Conservation (phyloP, 129 eudicot species). For the Saussurea involucrata region DNA sequence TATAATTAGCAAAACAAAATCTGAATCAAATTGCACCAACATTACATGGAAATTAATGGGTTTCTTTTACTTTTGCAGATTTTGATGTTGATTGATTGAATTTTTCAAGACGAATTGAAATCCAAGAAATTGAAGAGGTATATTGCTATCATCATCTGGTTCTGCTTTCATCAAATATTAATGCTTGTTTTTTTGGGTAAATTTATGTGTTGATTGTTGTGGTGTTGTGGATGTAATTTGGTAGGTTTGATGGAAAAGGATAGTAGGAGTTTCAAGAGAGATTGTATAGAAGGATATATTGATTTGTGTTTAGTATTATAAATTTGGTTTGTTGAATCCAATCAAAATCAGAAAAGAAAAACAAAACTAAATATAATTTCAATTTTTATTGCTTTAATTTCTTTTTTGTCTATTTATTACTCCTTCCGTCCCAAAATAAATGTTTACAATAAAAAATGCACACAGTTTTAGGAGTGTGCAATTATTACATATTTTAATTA, state of each 20-base stretch:
- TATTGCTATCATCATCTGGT: constrained; percentile 16
- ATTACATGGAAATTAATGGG: constrained; percentile 10
- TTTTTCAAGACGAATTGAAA: constrained; percentile 7
- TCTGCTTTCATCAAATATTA: constrained; percentile 9
- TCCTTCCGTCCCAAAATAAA: no score
- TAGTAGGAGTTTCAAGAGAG: constrained; percentile 50
- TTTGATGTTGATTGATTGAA: constrained; percentile 30
- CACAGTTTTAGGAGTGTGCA: no score
- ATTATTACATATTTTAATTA: no score
- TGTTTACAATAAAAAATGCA: no score
- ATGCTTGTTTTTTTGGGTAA: constrained; percentile 27
- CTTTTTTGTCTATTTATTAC: neutral
- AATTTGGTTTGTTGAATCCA: constrained; percentile 33
- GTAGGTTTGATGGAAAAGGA: constrained; percentile 59
- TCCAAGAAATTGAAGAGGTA: constrained; percentile 32
- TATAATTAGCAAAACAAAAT: constrained; percentile 23
- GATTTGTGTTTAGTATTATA: constrained; percentile 48
- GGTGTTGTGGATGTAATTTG: constrained; percentile 52
- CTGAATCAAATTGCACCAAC: constrained; percentile 8
- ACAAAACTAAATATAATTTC: constrained; percentile 3
- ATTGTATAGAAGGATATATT: constrained; percentile 72
- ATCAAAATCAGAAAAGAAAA: constrained; percentile 8
- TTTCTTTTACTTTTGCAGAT: constrained; percentile 33
- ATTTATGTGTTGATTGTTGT: constrained; percentile 24
- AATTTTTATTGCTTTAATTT: constrained; percentile 4